Conservation (phyloP, 1,284 basidiomycete genomes). For the Rhizoctonia solani region DNA sequence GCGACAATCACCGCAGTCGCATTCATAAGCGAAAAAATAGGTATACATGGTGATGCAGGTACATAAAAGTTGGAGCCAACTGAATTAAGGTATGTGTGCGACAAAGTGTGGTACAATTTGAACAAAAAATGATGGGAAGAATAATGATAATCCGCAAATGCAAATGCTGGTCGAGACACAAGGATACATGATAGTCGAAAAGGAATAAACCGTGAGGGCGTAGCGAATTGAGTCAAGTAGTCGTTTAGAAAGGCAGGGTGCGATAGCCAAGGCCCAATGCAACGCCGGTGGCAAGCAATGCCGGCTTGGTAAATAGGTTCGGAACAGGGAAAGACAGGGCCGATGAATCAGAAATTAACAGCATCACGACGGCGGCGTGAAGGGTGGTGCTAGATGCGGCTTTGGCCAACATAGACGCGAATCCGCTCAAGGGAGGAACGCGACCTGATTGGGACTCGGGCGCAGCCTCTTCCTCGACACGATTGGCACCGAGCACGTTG, state of each 20-base stretch:
- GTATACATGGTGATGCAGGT: neutral
- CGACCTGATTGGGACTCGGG: neutral
- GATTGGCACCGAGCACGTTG: neutral
- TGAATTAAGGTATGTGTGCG: neutral
- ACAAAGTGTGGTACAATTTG: neutral
- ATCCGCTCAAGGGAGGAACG: neutral
- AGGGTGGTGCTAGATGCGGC: constrained; percentile 15
- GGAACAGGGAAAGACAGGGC: constrained; percentile 6
- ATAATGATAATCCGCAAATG: constrained; percentile 28
- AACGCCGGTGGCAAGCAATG: constrained; percentile 15
- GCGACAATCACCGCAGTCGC: constrained; percentile 6
- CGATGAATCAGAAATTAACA: constrained; percentile 5
- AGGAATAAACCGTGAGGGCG: neutral
- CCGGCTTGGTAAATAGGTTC: constrained; percentile 4
- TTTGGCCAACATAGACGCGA: constrained; percentile 8
- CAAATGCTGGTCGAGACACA: neutral
- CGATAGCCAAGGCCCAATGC: constrained; percentile 15
- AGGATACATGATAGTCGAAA: neutral
- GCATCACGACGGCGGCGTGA: constrained; percentile 28
- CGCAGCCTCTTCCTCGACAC: neutral
- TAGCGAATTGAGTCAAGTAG: neutral
- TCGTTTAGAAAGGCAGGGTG: neutral
- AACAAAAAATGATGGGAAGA: neutral
- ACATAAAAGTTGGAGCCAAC: neutral
- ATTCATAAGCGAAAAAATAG: neutral